Conservation (phyloP, 495 filamentous ascomycete species). For the Zalerion maritima region DNA sequence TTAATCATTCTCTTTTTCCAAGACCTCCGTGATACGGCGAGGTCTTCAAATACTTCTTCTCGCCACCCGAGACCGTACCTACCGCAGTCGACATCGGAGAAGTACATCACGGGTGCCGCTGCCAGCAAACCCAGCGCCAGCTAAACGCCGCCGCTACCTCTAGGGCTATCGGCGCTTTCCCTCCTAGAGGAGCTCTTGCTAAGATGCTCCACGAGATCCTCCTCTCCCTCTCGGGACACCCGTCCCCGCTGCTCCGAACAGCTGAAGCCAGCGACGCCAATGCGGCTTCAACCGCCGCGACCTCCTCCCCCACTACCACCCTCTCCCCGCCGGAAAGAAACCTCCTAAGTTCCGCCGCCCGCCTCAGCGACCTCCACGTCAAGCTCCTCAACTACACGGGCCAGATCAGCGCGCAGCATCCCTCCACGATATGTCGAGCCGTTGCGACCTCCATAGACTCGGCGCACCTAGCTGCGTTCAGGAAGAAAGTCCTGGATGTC, state of each 20-base stretch:
- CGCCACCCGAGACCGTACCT: neutral
- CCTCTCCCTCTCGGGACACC: constrained; percentile 83
- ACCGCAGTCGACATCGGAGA: neutral
- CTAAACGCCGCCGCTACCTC: too few species aligned
- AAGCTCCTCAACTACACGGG: constrained; percentile 47
- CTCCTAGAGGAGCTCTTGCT: too few species aligned
- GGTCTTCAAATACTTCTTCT: constrained; percentile 2
- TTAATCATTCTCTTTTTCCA: constrained; percentile 31
- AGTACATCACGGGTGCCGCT: too few species aligned
- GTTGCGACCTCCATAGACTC: constrained; percentile 69
- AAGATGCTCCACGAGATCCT: constrained; percentile 95
- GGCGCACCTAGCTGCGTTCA: constrained; percentile 62
- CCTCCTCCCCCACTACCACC: constrained; percentile 24
- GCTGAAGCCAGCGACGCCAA: constrained; percentile 20
- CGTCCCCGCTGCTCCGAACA: constrained; percentile 63
- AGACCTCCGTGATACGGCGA: constrained; percentile 21
- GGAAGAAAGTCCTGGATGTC: constrained; percentile 68
- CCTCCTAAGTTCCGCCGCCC: constrained; percentile 60
- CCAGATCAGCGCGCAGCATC: constrained; percentile 51
- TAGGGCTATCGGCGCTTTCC: too few species aligned
- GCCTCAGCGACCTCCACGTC: constrained; percentile 62
- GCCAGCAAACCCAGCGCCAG: too few species aligned
- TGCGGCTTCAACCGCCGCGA: constrained; percentile 20
- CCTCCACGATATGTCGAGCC: constrained; percentile 69
- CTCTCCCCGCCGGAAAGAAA: constrained; percentile 69